phyloP scores from a whole-genome alignment of 192 early-diverging fungal genomes.

The Diversispora epigaea region DNA sequence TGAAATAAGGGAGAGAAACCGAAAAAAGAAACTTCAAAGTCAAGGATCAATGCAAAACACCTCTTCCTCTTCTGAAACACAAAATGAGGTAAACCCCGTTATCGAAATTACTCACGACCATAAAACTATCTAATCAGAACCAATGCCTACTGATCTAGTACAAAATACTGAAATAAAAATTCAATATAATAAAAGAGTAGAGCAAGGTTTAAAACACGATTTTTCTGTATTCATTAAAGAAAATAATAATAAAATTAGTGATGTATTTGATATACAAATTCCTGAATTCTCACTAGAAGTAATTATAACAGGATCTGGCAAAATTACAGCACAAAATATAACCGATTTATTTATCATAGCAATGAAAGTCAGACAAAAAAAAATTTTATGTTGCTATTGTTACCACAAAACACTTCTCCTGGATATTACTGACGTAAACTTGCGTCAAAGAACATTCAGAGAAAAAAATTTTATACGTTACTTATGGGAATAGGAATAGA shows the following conservation, averaged over 20 bases:
- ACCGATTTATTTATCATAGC: constrained; percentile 24
- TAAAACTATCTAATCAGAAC: constrained; percentile 11
- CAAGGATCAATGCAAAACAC: constrained; percentile 19
- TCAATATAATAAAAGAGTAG: constrained; percentile 29
- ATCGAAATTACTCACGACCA: constrained; percentile 4
- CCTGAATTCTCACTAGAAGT: not conserved
- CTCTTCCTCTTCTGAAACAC: constrained; percentile 14
- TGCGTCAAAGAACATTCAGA: not conserved
- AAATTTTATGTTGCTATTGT: constrained; percentile 28
- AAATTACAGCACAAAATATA: too few relatives aligned
- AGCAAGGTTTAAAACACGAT: constrained; percentile 19
- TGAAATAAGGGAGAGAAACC: constrained; percentile 17
- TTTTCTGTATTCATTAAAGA: constrained; percentile 16
- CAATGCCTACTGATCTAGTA: constrained; percentile 18
- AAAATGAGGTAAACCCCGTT: constrained; percentile 14
- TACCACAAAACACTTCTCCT: constrained; percentile 19
- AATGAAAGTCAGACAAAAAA: constrained; percentile 27
- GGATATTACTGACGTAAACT: constrained; percentile 23
- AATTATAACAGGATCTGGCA: too few relatives aligned
- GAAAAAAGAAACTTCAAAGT: constrained; percentile 21
- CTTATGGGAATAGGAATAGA: constrained; percentile 11
- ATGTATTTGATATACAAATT: constrained; percentile 29
- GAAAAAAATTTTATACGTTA: constrained; percentile 17
- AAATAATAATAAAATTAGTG: constrained; percentile 23
- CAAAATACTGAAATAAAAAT: constrained; percentile 23